Evolutionary conservation across 1,284 basidiomycete genomes (phyloP).

Genomic region (Irpex sp.): DNA sequence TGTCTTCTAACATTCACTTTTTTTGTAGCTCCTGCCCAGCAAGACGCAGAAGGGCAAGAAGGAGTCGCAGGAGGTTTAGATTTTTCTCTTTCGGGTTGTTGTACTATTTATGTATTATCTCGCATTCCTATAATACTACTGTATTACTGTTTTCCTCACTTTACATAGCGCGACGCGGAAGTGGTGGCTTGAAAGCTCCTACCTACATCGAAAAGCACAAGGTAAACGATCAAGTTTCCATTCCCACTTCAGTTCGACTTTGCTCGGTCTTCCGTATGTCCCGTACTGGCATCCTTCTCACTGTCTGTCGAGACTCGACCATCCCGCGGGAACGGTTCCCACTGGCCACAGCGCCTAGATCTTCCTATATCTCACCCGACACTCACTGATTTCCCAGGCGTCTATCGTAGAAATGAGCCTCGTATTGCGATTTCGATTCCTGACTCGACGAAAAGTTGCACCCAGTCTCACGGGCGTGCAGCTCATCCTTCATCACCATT

Average conservation of each 20-base stretch:
- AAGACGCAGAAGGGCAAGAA: conserved; percentile 39
- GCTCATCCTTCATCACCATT: not conserved
- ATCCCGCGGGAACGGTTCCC: too few relatives aligned
- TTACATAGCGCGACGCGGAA: not conserved
- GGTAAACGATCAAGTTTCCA: too few relatives aligned
- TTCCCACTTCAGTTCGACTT: too few relatives aligned
- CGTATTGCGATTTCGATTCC: not conserved
- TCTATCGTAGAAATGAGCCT: not conserved
- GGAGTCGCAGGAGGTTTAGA: conserved; percentile 36
- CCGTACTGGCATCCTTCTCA: too few relatives aligned
- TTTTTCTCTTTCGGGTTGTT: conserved; percentile 15
- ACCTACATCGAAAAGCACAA: too few relatives aligned
- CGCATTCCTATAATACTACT: conserved; percentile 18
- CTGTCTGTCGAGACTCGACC: too few relatives aligned
- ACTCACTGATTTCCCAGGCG: not conserved
- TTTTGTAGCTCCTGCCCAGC: conserved; percentile 53
- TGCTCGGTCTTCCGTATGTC: too few relatives aligned
- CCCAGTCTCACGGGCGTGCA: not conserved
- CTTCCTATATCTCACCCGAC: not conserved
- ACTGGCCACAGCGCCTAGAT: not conserved
- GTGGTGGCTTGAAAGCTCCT: too few relatives aligned
- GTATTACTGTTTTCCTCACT: conserved; percentile 3
- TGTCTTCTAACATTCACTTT: not conserved
- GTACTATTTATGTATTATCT: conserved; percentile 29
- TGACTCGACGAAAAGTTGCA: not conserved